Conservation (phyloP, 768 basidiomycete genomes). For the Tylopilus subfusipes region DNA sequence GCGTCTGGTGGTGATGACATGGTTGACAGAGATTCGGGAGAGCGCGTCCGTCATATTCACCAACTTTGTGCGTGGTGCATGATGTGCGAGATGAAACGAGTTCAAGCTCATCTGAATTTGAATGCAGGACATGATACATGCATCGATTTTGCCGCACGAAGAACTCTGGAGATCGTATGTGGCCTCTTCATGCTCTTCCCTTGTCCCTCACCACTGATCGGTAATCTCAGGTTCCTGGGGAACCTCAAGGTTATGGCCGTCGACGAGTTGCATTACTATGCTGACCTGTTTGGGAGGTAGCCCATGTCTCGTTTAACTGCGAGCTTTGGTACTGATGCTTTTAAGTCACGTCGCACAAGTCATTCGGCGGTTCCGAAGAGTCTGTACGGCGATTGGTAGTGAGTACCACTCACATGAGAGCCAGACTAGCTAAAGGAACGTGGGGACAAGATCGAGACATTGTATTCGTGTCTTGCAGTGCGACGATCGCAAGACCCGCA, state of each 20-base stretch:
- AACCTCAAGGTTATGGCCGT: slow-evolving; percentile 75
- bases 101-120: neutral
- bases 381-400: slow-evolving; percentile 79
- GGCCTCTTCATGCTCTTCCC: neutral
- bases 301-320: neutral
- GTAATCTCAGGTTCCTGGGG: slow-evolving; percentile 58
- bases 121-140: slow-evolving; percentile 76
- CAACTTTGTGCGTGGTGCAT: slow-evolving; percentile 64
- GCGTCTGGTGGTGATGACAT: neutral
- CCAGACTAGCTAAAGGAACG: neutral
- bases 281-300: slow-evolving; percentile 75
- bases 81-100: neutral
- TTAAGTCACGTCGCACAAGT: slow-evolving; percentile 73
- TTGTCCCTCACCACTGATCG: slow-evolving; percentile 2
- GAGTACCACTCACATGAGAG: slow-evolving; percentile 21
- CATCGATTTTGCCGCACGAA: slow-evolving; percentile 81
- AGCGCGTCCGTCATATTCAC: slow-evolving; percentile 81
- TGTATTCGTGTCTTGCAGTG: slow-evolving; percentile 81
- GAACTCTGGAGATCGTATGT: slow-evolving; percentile 72
- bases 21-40: slow-evolving; percentile 57
- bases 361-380: slow-evolving; percentile 68
- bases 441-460: slow-evolving; percentile 43
- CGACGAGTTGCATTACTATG: slow-evolving; percentile 87
- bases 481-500: slow-evolving; percentile 75
- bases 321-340: neutral